These are phyloP conservation scores for Tetracladium maxilliforme DNA, from an alignment of 2,329 filamentous ascomycete species.

Conservation along the genomic window DNA sequence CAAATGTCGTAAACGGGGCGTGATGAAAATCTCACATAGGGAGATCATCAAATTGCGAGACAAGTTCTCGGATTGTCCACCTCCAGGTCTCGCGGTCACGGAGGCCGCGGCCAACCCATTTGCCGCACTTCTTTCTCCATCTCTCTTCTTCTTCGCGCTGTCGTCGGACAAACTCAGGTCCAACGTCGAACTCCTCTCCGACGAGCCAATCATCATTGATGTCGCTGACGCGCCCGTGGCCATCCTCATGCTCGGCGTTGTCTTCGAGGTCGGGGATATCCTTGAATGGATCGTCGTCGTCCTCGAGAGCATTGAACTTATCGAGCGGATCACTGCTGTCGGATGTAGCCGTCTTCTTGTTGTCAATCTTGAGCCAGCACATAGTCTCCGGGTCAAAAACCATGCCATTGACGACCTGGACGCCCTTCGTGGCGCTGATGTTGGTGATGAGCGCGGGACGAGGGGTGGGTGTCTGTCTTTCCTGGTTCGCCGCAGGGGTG, in stretches of 20 bases:
- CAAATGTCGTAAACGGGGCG: neutral
- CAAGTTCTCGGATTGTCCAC: constrained; percentile 57
- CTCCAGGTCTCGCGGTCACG: constrained; percentile 47
- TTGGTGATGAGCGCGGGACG: constrained; percentile 79
- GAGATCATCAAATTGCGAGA: constrained; percentile 13
- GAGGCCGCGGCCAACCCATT: constrained; percentile 53
- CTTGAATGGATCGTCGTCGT: constrained; percentile 88
- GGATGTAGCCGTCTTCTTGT: constrained; percentile 22
- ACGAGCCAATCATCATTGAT: constrained; percentile 69
- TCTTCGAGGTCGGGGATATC: constrained; percentile 90
- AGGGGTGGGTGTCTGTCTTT: constrained; percentile 34
- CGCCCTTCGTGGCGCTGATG: constrained; percentile 68
- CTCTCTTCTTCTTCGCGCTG: constrained; percentile 85
- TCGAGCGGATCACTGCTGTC: constrained; percentile 43
- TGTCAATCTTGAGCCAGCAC: constrained; percentile 81
- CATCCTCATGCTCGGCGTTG: constrained; percentile 24
- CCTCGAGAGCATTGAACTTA: constrained; percentile 56
- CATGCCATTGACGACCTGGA: constrained; percentile 95
- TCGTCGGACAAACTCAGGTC: constrained; percentile 78
- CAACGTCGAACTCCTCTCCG: constrained; percentile 94
- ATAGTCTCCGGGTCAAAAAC: constrained; percentile 94
- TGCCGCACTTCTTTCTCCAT: constrained; percentile 78
- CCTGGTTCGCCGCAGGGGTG: constrained; percentile 38
- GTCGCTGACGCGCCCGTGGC: constrained; percentile 39
- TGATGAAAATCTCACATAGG: neutral